phyloP scores from a whole-genome alignment of 768 basidiomycete species.

The Butyriboletus loyo region DNA sequence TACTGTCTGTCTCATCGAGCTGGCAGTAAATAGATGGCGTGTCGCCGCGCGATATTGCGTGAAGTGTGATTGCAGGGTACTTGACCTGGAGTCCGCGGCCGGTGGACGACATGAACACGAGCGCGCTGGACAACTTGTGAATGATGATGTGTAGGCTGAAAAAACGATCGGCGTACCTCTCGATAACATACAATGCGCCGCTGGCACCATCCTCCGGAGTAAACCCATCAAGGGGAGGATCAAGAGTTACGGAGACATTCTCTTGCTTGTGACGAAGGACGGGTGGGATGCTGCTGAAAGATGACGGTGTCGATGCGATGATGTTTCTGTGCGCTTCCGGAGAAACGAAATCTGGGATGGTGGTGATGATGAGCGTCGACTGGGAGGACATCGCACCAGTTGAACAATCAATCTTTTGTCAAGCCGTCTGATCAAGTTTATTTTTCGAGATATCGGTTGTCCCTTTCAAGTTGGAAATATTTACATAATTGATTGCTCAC shows the following conservation, averaged over 20 bases:
- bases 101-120: conserved; percentile 71
- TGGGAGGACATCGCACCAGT: conserved; percentile 1
- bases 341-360: conserved; percentile 46
- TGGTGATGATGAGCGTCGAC: conserved; percentile 34
- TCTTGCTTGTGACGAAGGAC: conserved; percentile 73
- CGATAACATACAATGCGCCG: conserved; percentile 81
- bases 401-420: background rate
- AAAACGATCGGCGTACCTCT: conserved; percentile 54
- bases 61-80: conserved; percentile 89
- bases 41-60: conserved; percentile 75
- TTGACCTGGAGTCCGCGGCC: conserved; percentile 78
- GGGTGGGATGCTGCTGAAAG: conserved; percentile 84
- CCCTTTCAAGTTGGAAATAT: background rate
- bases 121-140: conserved; percentile 44
- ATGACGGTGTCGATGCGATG: conserved; percentile 76
- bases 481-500: background rate
- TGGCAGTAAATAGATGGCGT: conserved; percentile 89
- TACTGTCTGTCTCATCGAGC: conserved; percentile 62
- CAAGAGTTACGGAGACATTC: conserved; percentile 63
- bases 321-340: conserved; percentile 66
- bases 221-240: conserved; percentile 67
- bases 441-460: background rate
- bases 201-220: conserved; percentile 44
- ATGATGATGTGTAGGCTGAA: conserved; percentile 4
- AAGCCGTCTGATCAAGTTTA: background rate